Conservation (phyloP, 73 alveolate genomes). For the Tetrahymena malaccensis region DNA sequence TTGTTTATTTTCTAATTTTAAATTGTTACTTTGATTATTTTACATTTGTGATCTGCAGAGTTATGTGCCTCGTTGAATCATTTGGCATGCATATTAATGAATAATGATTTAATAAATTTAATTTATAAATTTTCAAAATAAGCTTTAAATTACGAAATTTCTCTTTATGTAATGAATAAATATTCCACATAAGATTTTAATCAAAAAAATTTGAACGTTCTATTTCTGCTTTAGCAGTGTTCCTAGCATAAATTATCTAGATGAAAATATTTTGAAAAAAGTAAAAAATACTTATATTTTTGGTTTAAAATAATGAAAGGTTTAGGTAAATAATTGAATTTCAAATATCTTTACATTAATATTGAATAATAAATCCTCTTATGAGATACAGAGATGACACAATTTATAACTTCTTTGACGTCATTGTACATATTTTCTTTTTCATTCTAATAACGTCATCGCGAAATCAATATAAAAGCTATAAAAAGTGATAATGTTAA, state of each 20-base stretch:
- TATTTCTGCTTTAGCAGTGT: no score
- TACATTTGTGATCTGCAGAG: background rate
- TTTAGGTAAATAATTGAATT: no score
- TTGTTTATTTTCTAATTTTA: no score
- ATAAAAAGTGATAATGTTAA: background rate
- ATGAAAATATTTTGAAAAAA: no score
- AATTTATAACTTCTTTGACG: background rate
- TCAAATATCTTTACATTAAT: background rate
- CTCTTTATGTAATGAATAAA: background rate
- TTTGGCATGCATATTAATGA: background rate
- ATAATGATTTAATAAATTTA: background rate
- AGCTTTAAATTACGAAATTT: background rate
- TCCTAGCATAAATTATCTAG: no score
- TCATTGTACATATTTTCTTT: background rate
- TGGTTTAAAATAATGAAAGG: no score
- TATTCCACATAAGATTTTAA: no score
- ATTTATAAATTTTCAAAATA: background rate
- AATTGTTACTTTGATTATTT: background rate
- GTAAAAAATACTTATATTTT: no score
- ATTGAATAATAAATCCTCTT: background rate
- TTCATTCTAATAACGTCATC: background rate
- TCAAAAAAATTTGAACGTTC: no score
- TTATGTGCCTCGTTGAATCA: background rate
- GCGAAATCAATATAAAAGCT: background rate
- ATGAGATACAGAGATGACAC: background rate